phyloP scores from a whole-genome alignment of 1,139 yeast genomes.

The Saccharomycopsis hybrid region DNA sequence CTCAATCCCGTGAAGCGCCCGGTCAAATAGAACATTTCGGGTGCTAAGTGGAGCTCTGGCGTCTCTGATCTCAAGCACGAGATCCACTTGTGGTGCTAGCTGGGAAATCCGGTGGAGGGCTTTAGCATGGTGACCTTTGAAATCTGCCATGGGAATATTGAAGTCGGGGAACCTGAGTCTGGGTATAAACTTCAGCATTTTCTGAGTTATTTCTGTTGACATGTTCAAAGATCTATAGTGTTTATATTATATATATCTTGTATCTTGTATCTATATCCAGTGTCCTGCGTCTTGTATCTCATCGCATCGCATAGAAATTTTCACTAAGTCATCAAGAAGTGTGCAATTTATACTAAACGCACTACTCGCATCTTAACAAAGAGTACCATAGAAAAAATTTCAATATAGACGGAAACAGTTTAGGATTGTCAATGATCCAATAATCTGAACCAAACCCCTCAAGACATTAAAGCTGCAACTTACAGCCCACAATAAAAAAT shows the following conservation, averaged over 20 bases:
- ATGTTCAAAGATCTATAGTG: background rate
- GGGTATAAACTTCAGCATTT: slow-evolving; percentile 30
- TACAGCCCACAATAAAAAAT: slow-evolving; percentile 31
- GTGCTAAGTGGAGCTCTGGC: slow-evolving; percentile 85
- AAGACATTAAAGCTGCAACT: no score
- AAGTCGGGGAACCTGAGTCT: slow-evolving; percentile 55
- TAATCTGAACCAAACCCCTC: no score
- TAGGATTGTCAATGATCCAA: no score
- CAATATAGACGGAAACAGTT: no score
- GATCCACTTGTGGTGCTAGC: slow-evolving; percentile 73
- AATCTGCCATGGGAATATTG: slow-evolving; percentile 65
- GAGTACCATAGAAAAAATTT: no score
- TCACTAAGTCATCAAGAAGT: no score
- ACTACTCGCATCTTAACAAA: no score
- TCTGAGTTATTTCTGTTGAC: slow-evolving; percentile 1
- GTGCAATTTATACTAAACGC: no score
- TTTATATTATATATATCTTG: no score
- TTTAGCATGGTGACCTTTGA: slow-evolving; percentile 86
- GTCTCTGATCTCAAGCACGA: slow-evolving; percentile 80
- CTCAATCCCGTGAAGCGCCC: slow-evolving; percentile 52
- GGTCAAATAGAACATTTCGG: slow-evolving; percentile 72
- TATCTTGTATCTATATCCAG: no score
- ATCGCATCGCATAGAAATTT: no score
- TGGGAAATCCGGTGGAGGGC: slow-evolving; percentile 68
- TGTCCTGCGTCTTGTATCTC: no score